Evolutionary conservation across 1,139 yeast species (phyloP).

Genomic region (Casaregolazyma lundiana): DNA sequence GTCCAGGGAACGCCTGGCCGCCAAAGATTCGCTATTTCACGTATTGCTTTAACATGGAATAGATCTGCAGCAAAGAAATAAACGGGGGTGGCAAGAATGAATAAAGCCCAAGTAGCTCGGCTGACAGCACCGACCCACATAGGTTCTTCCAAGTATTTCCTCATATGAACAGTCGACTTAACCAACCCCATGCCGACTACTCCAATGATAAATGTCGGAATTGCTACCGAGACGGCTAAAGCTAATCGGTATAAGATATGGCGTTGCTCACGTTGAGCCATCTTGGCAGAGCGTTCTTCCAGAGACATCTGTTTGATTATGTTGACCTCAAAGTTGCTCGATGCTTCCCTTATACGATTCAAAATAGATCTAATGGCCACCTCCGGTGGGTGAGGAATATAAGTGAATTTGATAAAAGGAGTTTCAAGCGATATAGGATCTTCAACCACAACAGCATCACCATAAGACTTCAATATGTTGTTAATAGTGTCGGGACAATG

Average conservation of each 20-base stretch:
- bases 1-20: conserved; percentile 50
- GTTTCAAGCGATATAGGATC: conserved; percentile 51
- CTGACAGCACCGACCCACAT: conserved; percentile 62
- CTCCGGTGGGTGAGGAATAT: conserved; percentile 51
- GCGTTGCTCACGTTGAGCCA: conserved; percentile 48
- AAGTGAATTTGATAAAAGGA: conserved; percentile 60
- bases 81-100: conserved; percentile 65
- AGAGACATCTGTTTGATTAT: conserved; percentile 55
- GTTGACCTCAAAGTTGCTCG: conserved; percentile 47
- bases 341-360: conserved; percentile 44
- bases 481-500: conserved; percentile 61
- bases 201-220: conserved; percentile 68
- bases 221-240: conserved; percentile 49
- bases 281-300: conserved; percentile 56
- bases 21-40: conserved; percentile 58
- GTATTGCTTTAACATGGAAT: conserved; percentile 62
- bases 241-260: conserved; percentile 46
- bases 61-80: conserved; percentile 71
- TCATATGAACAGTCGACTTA: conserved; percentile 41
- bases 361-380: conserved; percentile 52
- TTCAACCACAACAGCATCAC: conserved; percentile 51
- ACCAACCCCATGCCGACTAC: conserved; percentile 63
- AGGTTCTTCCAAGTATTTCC: conserved; percentile 56
- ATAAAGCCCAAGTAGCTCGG: conserved; percentile 60
- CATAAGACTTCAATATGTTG: conserved; percentile 47